Conservation (phyloP, 2,329 filamentous ascomycete species). For the Microascus cirrosus region DNA sequence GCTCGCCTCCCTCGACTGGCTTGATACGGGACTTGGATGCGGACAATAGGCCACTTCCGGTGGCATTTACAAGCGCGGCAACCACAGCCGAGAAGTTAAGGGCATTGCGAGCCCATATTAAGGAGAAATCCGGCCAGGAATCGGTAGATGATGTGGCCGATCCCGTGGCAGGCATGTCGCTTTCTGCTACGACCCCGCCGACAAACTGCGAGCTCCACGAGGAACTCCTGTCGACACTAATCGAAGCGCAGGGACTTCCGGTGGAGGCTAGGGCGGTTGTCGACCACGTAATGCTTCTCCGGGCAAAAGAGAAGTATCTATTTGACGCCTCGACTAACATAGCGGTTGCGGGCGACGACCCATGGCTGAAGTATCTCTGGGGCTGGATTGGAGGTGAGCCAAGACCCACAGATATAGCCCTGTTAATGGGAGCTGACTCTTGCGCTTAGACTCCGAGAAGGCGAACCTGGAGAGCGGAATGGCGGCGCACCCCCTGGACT, state of each 20-base stretch:
- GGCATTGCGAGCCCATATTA: conserved; percentile 27
- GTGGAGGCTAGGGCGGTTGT: conserved; percentile 38
- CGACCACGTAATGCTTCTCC: conserved; percentile 47
- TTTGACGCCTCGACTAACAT: conserved; percentile 56
- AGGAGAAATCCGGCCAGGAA: conserved; percentile 5
- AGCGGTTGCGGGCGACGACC: conserved; percentile 57
- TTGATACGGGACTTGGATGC: conserved; percentile 24
- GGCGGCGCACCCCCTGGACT: conserved; percentile 54
- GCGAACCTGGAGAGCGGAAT: conserved; percentile 59
- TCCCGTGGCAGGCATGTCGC: conserved; percentile 22
- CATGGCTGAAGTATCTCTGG: conserved; percentile 72
- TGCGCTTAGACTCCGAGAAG: conserved; percentile 42
- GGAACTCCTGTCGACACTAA: conserved; percentile 32
- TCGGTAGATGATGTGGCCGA: conserved; percentile 13
- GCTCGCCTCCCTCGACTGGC: conserved; percentile 19
- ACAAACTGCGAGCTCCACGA: conserved; percentile 44
- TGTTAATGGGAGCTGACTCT: not conserved
- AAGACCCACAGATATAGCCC: conserved; percentile 9
- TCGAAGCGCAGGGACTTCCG: conserved; percentile 33
- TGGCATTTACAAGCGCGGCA: conserved; percentile 26
- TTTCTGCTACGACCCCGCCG: conserved; percentile 16
- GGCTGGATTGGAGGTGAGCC: conserved; percentile 54
- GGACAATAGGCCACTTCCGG: conserved; percentile 22
- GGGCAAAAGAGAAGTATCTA: conserved; percentile 50
- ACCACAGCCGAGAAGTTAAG: conserved; percentile 38